A percentile compares a stretch with the other conserved stretches of the same genome.
Evolutionary conservation across 2,329 filamentous ascomycete genomes (phyloP).

Genomic region (Fusarium stilboides): DNA sequence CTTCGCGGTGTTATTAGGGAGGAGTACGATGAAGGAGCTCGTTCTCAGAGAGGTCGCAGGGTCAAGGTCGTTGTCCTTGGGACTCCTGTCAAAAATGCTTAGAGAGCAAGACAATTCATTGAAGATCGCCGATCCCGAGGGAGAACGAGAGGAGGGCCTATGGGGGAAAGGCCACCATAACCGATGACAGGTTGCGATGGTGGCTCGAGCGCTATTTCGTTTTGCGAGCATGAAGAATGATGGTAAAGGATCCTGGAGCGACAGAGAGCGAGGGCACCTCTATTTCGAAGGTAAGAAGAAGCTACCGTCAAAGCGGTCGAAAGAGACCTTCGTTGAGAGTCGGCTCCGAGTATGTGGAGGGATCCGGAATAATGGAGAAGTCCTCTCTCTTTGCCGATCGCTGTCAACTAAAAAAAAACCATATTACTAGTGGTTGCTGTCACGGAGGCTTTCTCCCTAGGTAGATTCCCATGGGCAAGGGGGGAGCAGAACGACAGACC

Average conservation of each 20-base stretch:
- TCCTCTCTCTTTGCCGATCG: conserved; percentile 4
- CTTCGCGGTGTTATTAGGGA: conserved; percentile 16
- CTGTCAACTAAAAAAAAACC: not conserved
- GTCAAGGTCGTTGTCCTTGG: conserved; percentile 14
- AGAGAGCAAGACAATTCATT: conserved; percentile 25
- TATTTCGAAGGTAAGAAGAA: too few relatives aligned
- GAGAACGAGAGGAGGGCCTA: conserved; percentile 33
- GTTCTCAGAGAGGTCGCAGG: conserved; percentile 14
- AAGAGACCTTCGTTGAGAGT: not conserved
- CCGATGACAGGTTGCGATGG: conserved; percentile 22
- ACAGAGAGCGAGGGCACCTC: not conserved
- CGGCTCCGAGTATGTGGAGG: conserved; percentile 24
- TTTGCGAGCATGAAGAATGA: conserved; percentile 10
- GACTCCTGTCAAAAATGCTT: conserved; percentile 25
- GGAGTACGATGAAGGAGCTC: conserved; percentile 14
- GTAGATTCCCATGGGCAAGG: conserved; percentile 6
- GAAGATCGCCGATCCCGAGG: conserved; percentile 45
- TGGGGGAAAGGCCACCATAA: conserved; percentile 26
- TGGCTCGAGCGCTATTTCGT: conserved; percentile 38
- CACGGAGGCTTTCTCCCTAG: conserved; percentile 21
- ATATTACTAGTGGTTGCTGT: conserved; percentile 4
- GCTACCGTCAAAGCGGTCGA: not conserved
- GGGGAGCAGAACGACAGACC: conserved; percentile 3
- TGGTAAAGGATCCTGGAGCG: not conserved
- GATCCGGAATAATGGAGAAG: conserved; percentile 9